phyloP scores from a whole-genome alignment of 495 filamentous ascomycete genomes.

The Friedmanniomyces simplex region DNA sequence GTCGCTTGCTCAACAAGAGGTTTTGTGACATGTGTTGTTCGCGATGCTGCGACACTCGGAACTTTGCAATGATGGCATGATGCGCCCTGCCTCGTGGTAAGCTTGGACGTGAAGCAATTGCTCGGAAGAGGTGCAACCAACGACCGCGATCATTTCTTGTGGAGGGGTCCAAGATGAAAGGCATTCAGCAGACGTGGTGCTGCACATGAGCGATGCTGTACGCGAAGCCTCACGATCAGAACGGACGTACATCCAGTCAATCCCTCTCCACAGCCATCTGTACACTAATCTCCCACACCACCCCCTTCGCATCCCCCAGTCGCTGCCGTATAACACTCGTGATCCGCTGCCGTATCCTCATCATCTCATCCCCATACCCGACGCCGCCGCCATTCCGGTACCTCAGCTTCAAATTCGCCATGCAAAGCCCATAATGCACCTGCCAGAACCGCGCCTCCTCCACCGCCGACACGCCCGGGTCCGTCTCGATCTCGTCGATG shows the following conservation, averaged over 20 bases:
- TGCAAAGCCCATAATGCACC: constrained; percentile 91
- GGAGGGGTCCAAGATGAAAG: no score
- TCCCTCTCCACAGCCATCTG: constrained; percentile 33
- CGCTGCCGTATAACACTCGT: constrained; percentile 71
- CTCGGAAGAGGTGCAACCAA: no score
- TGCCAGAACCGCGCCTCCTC: constrained; percentile 96
- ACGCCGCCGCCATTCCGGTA: constrained; percentile 43
- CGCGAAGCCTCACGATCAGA: neutral
- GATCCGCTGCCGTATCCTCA: constrained; percentile 60
- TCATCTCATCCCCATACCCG: constrained; percentile 47
- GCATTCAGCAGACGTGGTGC: no score
- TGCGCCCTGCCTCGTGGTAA: no score
- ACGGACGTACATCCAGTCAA: constrained; percentile 9
- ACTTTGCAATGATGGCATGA: no score
- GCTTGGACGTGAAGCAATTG: no score
- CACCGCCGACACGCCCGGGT: constrained; percentile 61
- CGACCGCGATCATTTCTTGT: no score
- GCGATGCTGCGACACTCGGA: no score
- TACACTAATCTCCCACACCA: constrained; percentile 74
- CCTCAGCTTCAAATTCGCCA: constrained; percentile 82
- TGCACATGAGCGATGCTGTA: neutral
- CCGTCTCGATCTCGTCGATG: constrained; percentile 70
- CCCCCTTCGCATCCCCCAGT: constrained; percentile 74
- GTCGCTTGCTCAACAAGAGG: neutral
- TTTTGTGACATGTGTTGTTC: neutral